Percentiles rank a stretch among this genome's conserved stretches.
phyloP scores from a whole-genome alignment of 78 protist genomes.

The Protostelium mycophagum region DNA sequence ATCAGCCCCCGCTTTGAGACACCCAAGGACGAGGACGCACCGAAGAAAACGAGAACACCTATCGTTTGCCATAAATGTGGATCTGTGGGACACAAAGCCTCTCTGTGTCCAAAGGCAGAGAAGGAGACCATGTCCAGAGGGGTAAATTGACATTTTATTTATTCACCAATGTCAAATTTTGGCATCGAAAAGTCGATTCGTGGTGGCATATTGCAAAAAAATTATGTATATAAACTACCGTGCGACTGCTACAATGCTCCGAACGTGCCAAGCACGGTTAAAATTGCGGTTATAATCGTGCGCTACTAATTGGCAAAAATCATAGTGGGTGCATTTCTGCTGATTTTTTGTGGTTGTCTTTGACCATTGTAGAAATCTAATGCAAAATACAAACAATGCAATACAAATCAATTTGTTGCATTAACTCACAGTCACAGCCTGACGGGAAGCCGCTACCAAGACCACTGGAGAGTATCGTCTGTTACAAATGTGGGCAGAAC shows the following conservation, averaged over 20 bases:
- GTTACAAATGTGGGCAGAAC: conserved; percentile 43
- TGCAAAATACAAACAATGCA: too few species aligned
- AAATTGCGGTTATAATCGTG: too few species aligned
- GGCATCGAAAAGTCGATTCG: background rate
- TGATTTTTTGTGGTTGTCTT: too few species aligned
- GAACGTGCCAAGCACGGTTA: too few species aligned
- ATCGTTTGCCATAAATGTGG: conserved; percentile 42
- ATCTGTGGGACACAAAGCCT: conserved; percentile 36
- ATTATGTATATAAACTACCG: too few species aligned
- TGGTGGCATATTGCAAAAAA: too few species aligned
- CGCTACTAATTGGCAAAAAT: too few species aligned
- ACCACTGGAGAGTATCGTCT: conserved; percentile 15
- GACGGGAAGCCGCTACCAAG: background rate
- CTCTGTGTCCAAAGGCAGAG: conserved; percentile 27
- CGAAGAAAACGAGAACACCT: conserved; percentile 21
- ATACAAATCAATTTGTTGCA: too few species aligned
- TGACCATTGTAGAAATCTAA: too few species aligned
- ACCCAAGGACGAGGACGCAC: conserved; percentile 39
- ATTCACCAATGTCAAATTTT: too few species aligned
- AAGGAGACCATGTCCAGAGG: background rate
- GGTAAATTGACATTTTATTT: background rate
- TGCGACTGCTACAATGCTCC: too few species aligned
- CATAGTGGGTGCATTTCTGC: too few species aligned
- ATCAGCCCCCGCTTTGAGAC: conserved; percentile 42
- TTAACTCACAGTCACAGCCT: background rate